Evolutionary conservation across 257 asterid genomes (phyloP), one percentile per base, ranked within the genome.

Genomic region (Pogostemon cablin): DNA sequence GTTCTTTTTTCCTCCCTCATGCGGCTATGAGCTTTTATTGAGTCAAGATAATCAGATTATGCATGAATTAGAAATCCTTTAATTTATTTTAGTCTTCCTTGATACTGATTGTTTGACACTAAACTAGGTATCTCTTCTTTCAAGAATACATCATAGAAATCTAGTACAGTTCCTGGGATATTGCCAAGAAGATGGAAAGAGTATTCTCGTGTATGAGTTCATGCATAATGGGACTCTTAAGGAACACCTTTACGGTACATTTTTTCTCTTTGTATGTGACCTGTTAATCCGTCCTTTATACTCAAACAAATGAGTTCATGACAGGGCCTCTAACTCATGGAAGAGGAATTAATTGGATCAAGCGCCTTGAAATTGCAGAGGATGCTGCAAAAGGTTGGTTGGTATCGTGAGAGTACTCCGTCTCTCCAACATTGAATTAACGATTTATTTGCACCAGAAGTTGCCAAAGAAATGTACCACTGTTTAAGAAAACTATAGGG

Each of bases 141-240:
- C 99, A 71, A 86, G 99, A 78, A 95, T 95, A 82, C 99, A 95
- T 81, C 99, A 95, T 78, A 82, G 99, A 71, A 95, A 95, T 81
- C 87, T 95, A 39, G 95, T 95, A 52, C 97, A 95, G 82, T 95
- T 91, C 83, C 85, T 91, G 54, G 99, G 99, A 75, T 95, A 85
- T 72, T 95, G 98, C 87, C 99, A 89, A 82, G 99, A 89, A 87
- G 96, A 84, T 9, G 98, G 93, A 59, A 95, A 86, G 83, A 88
- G 85, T 68, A 85, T 95, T 77, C 97, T 95, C 0, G 91, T 91
- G 38, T 95, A 91, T 6, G 99, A 95, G 88, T 95, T 95, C 87
- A 86, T 91, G 96, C 99, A 89, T 80, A 89, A 76, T 38, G 99
- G 99, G 71, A 95, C 97, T 39, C 96, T 95, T 4, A 95, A 91